Evolutionary conservation across 805 yeast species (phyloP), one percentile per base, ranked within the genome.

Genomic region (Metschnikowia gelsemii): DNA sequence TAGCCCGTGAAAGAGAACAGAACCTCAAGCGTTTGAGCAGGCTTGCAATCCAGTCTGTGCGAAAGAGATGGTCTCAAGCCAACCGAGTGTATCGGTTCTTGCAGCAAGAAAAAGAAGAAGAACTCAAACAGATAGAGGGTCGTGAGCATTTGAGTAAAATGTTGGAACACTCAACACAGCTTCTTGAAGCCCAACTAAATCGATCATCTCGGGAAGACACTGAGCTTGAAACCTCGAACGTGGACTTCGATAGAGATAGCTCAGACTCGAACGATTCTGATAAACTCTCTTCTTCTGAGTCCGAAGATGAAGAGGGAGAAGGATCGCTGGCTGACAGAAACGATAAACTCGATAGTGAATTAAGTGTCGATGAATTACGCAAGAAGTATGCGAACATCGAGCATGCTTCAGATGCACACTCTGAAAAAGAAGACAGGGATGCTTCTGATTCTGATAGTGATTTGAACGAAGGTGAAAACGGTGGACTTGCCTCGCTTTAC

Each of bases 61-160:
- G 84, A 62, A 88, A 82, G 59, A 81, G 93, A 56, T 93, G 99
- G 99, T 68, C 74, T 17, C 73, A 89, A 35, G 99, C 97, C 2
- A 87, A 83, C 47, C 88, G 86, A 59, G 95, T 87, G 1, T 83
- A 77, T 57, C 73, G 72, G 35, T 84, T 81, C 12, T 68, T 86
- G 45, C 93, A 86, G 57, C 82, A 82, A 34, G 79, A 83, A 46
- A 87, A 85, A 51, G 83, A 76, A 45, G 96, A 87, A 52, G 90
- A 86, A 50, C 74, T 84, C 53, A 84, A 88, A 57, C 78, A 86
- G 40, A 76, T 78, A 8, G 80, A 84, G 55, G 96, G 97, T 27
- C 85, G 89, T 57, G 86, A 87, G 54, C 96, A 90, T 58, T 70
- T 91, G 42, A 80, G 87, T 42, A 84, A 87, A 57, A 90, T 91